Evolutionary conservation across 805 yeast genomes (phyloP).

Genomic region (Ogataea nitratoaversa): DNA sequence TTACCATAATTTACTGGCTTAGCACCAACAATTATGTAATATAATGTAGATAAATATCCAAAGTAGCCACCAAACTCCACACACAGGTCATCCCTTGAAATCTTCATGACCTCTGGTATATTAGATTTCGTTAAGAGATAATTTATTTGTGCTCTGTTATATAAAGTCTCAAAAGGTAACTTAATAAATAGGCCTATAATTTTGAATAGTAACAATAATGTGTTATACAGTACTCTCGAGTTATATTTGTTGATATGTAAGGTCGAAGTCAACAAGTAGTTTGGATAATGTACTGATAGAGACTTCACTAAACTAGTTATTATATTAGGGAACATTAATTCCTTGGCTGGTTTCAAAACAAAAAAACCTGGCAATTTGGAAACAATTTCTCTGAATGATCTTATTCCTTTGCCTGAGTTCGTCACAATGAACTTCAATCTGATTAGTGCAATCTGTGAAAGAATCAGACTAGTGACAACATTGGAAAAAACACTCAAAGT

Average conservation of each 20-base stretch:
- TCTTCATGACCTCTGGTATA: conserved; percentile 39
- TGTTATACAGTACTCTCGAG: conserved; percentile 56
- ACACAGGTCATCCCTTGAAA: conserved; percentile 47
- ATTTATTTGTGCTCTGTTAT: conserved; percentile 78
- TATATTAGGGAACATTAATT: conserved; percentile 62
- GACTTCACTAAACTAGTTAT: conserved; percentile 26
- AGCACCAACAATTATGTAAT: conserved; percentile 40
- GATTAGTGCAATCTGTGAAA: conserved; percentile 80
- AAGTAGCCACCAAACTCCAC: conserved; percentile 54
- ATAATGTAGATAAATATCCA: conserved; percentile 52
- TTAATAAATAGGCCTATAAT: conserved; percentile 66
- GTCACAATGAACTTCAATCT: conserved; percentile 73
- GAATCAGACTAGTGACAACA: conserved; percentile 62
- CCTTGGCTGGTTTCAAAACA: conserved; percentile 48
- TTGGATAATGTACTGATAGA: conserved; percentile 29
- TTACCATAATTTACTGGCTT: conserved; percentile 25
- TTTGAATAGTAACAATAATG: conserved; percentile 57
- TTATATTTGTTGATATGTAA: conserved; percentile 64
- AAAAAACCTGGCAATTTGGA: conserved; percentile 41
- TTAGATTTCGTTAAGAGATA: conserved; percentile 42
- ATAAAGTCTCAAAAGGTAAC: conserved; percentile 82
- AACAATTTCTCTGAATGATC: conserved; percentile 73
- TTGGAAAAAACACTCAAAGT: conserved; percentile 66
- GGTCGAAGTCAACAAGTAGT: conserved; percentile 58
- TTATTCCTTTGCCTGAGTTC: conserved; percentile 35